A percentile compares a stretch with the other conserved stretches of the same genome.
These are phyloP conservation scores for Rugosomyces carneus DNA, from an alignment of 1,284 basidiomycete genomes.

Conservation along the genomic window DNA sequence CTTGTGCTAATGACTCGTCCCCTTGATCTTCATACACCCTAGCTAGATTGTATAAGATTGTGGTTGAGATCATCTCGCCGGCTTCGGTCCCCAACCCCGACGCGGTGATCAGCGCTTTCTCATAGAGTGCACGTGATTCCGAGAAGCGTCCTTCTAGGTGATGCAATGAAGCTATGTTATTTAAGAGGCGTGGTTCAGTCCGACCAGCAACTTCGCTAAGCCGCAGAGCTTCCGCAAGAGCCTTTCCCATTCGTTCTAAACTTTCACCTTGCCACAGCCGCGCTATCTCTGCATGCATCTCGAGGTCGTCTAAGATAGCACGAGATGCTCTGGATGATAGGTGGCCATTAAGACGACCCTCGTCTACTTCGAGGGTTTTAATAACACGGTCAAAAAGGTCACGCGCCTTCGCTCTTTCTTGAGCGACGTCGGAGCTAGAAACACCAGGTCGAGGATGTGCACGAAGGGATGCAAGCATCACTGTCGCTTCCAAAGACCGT, in stretches of 20 bases:
- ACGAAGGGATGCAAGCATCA: slow-evolving; percentile 85
- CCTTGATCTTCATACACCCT: slow-evolving; percentile 82
- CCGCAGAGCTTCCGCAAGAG: slow-evolving; percentile 67
- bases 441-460: slow-evolving; percentile 76
- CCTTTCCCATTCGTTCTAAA: slow-evolving; percentile 64
- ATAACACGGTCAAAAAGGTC: slow-evolving; percentile 76
- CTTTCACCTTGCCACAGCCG: slow-evolving; percentile 82
- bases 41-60: slow-evolving; percentile 84
- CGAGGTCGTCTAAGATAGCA: slow-evolving; percentile 67
- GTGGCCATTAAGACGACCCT: slow-evolving; percentile 35
- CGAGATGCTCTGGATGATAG: slow-evolving; percentile 37
- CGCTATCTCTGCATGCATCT: slow-evolving; percentile 84
- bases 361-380: slow-evolving; percentile 58
- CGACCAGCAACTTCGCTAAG: slow-evolving; percentile 46
- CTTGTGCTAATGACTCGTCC: slow-evolving; percentile 64
- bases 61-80: slow-evolving; percentile 69
- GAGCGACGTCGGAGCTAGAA: slow-evolving; percentile 62
- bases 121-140: slow-evolving; percentile 57
- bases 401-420: slow-evolving; percentile 71
- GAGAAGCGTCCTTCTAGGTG: slow-evolving; percentile 65
- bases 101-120: slow-evolving; percentile 59
- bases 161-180: slow-evolving; percentile 77
- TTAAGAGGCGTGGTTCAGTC: slow-evolving; percentile 64
- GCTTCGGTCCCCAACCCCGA: slow-evolving; percentile 41
- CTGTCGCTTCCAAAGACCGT: slow-evolving; percentile 71